Percentiles rank a stretch among this genome's conserved stretches.
Conservation (phyloP, 192 early-diverging fungal species). For the Fimicolochytrium jonesii region DNA sequence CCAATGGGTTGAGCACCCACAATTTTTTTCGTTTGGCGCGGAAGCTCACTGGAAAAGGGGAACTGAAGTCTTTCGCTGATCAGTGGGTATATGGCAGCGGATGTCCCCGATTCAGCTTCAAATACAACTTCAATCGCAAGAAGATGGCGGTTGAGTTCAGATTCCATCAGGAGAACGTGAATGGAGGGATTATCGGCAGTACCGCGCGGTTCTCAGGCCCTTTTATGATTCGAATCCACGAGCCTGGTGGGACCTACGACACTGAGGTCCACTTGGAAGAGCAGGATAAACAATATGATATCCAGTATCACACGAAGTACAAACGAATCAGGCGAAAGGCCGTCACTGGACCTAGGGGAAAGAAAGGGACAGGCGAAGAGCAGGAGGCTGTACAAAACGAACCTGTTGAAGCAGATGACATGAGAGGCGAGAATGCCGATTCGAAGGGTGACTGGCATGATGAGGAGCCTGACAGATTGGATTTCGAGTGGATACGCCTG, state of each 20-base stretch:
- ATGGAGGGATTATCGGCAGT: conserved; percentile 37
- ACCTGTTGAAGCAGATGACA: conserved; percentile 31
- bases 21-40: conserved; percentile 73
- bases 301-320: conserved; percentile 97
- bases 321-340: conserved; percentile 87
- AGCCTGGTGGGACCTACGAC: conserved; percentile 55
- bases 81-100: conserved; percentile 93
- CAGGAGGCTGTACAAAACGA: conserved; percentile 43
- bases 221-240: conserved; percentile 52
- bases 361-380: conserved; percentile 43
- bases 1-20: conserved; percentile 41
- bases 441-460: conserved; percentile 66
- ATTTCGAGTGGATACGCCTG: conserved; percentile 93
- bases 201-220: conserved; percentile 44
- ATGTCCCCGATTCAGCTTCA: conserved; percentile 80
- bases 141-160: conserved; percentile 91
- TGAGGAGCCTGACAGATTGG: conserved; percentile 63
- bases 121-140: conserved; percentile 88
- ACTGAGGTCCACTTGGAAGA: conserved; percentile 70
- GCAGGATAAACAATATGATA: conserved; percentile 69
- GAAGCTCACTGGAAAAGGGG: conserved; percentile 74
- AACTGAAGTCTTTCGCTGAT: conserved; percentile 74
- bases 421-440: conserved; percentile 19
- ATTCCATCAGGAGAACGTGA: conserved; percentile 44
- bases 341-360: conserved; percentile 53